Evolutionary conservation across 1,139 yeast species (phyloP), one percentile per base, ranked within the genome.

Genomic region (Blastobotrys niveus): DNA sequence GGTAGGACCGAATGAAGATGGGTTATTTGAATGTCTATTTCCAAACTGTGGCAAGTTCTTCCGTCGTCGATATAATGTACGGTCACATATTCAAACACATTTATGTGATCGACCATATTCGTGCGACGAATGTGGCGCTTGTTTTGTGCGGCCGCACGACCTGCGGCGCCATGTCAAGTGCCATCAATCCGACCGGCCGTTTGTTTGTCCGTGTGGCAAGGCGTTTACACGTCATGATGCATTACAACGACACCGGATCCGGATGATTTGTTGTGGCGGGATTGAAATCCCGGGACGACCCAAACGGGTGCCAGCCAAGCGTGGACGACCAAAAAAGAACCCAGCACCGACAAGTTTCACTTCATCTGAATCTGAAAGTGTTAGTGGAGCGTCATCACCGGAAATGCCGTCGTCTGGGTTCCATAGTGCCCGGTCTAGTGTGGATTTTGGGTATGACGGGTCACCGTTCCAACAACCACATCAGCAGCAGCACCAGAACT

Each of bases 61-160:
- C 65, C 80, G 89, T 8, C 73, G 98, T 59, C 72, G 96, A 41
- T 93, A 93, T 66, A 93, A 93, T 61, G 88, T 87, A n/a, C 73
- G 97, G 50, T 87, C 96, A 0, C 99, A 93, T 62, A 89, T 93
- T 47, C 98, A 93, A 62, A 93, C 98, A 0, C 99, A 93, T 70
- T 68, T 93, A 43, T 82, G 93, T 62, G 98, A 93, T 63, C 71
- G 97, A 46, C 99, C 99, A 4, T 80, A 83, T 58, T 50, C 63
- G 2, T 84, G 91, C 62, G 77, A 79, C 3, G 54, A 57, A 10
- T 77, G 82, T 56, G 65, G 66, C 5, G 81, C 85, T 52, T 73
- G 80, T 40, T 85, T 85, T 65, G 95, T 85, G 14, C 71, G 95
- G 38, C 96, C 93, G 53, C 98, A 93, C 61, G 99, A 93, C 65